Evolutionary conservation across 2,329 filamentous ascomycete genomes (phyloP).

Genomic region (Juglanconis juglandina): DNA sequence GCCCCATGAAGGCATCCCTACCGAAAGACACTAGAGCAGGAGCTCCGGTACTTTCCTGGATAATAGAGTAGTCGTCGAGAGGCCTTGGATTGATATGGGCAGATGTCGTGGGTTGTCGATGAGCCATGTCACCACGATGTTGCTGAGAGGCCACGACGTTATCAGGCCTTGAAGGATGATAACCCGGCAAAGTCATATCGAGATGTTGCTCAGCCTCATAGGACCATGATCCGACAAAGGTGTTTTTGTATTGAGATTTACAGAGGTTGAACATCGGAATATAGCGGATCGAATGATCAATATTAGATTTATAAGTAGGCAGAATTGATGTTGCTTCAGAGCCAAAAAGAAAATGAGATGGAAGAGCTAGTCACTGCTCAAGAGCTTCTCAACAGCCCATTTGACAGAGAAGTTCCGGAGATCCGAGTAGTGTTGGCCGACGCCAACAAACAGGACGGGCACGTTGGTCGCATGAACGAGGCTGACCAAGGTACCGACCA

Average conservation of each 20-base stretch:
- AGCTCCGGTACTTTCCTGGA: too few species aligned
- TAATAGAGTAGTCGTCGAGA: too few species aligned
- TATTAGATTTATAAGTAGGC: neutral
- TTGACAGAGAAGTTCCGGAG: conserved; percentile 66
- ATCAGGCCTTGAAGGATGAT: too few species aligned
- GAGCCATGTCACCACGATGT: too few species aligned
- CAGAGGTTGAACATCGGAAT: neutral
- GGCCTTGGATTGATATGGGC: too few species aligned
- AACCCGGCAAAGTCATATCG: too few species aligned
- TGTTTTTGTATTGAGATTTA: neutral
- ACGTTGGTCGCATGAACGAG: conserved; percentile 97
- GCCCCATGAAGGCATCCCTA: too few species aligned
- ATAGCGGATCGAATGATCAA: neutral
- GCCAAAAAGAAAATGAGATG: neutral
- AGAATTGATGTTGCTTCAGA: neutral
- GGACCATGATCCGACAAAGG: too few species aligned
- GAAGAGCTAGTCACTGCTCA: conserved; percentile 43
- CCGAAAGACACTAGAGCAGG: too few species aligned
- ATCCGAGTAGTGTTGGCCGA: conserved; percentile 67
- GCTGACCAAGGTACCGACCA: conserved; percentile 92
- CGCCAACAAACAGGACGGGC: conserved; percentile 86
- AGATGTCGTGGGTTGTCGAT: too few species aligned
- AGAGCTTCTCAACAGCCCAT: conserved; percentile 65
- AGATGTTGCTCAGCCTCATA: too few species aligned
- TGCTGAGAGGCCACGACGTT: too few species aligned